These are phyloP conservation scores for Wilcoxina mikolae DNA, from an alignment of 495 filamentous ascomycete species.

Conservation along the genomic window DNA sequence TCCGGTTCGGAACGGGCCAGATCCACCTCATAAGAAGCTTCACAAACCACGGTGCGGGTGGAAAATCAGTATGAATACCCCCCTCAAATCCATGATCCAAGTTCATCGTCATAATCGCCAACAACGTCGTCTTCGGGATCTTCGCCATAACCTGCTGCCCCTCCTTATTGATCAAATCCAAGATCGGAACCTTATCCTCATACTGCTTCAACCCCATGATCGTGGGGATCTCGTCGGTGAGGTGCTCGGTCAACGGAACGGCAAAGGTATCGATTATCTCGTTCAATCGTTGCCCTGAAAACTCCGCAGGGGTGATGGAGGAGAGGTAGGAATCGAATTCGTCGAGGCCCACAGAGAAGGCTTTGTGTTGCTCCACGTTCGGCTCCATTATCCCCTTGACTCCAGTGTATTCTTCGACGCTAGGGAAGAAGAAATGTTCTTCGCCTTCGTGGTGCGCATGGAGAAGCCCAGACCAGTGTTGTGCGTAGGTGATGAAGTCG, in stretches of 20 bases:
- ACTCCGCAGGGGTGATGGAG: constrained; percentile 20
- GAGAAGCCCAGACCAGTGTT: constrained; percentile 28
- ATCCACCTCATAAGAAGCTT: constrained; percentile 21
- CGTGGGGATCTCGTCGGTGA: constrained; percentile 34
- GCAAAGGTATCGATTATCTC: constrained; percentile 35
- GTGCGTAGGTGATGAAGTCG: constrained; percentile 33
- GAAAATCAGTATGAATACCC: constrained; percentile 30
- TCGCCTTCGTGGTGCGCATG: constrained; percentile 35
- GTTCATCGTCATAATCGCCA: constrained; percentile 29
- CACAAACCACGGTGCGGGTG: constrained; percentile 28
- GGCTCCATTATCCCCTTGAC: constrained; percentile 33
- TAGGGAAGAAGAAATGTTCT: constrained; percentile 34
- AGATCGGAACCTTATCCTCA: constrained; percentile 26
- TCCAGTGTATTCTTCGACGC: constrained; percentile 31
- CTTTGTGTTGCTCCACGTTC: constrained; percentile 36
- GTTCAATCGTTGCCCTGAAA: constrained; percentile 29
- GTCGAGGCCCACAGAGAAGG: constrained; percentile 32
- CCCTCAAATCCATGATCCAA: constrained; percentile 34
- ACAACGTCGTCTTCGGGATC: constrained; percentile 13
- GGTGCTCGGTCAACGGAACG: constrained; percentile 28
- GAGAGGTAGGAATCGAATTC: constrained; percentile 29
- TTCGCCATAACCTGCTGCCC: constrained; percentile 25
- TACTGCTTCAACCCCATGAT: constrained; percentile 25
- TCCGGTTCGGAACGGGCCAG: constrained; percentile 25
- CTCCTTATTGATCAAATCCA: constrained; percentile 13